These are phyloP conservation scores for Ogataea naganishii DNA, from an alignment of 805 yeast genomes.

Conservation along the genomic window DNA sequence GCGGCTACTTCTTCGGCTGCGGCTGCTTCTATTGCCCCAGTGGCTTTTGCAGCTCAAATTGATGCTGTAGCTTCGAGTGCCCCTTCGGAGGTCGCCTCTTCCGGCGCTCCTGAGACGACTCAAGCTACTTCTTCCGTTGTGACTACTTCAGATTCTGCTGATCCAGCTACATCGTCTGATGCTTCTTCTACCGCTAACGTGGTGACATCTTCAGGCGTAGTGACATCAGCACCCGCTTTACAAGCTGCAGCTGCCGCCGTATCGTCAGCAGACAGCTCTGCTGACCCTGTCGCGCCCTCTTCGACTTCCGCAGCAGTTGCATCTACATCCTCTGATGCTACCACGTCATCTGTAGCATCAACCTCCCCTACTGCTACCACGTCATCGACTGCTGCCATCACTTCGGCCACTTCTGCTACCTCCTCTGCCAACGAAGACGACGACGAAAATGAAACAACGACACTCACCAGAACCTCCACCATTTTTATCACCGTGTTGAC, in stretches of 20 bases:
- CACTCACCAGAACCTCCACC: conserved; percentile 8
- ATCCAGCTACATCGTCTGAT: too few relatives aligned
- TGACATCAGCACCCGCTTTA: background rate
- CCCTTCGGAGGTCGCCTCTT: too few relatives aligned
- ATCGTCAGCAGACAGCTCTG: background rate
- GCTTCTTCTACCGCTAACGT: too few relatives aligned
- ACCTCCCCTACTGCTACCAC: background rate
- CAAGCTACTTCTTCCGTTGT: too few relatives aligned
- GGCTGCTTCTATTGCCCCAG: too few relatives aligned
- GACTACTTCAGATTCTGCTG: too few relatives aligned
- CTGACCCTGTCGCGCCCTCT: background rate
- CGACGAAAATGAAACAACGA: conserved; percentile 3
- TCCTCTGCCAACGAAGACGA: conserved; percentile 1
- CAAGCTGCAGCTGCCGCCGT: background rate
- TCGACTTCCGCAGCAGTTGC: background rate
- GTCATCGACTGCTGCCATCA: background rate
- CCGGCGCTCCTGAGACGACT: too few relatives aligned
- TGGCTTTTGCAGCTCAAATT: too few relatives aligned
- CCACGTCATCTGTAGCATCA: background rate
- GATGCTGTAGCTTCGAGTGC: too few relatives aligned
- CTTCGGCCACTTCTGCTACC: background rate
- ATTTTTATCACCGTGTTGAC: conserved; percentile 4
- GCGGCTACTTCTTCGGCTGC: background rate
- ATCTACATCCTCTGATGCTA: background rate
- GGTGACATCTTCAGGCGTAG: too few relatives aligned